Percentiles rank a stretch among this genome's conserved stretches.
These are phyloP conservation scores for Sclerotinia subarctica DNA, from an alignment of 2,329 filamentous ascomycete species.

Conservation along the genomic window DNA sequence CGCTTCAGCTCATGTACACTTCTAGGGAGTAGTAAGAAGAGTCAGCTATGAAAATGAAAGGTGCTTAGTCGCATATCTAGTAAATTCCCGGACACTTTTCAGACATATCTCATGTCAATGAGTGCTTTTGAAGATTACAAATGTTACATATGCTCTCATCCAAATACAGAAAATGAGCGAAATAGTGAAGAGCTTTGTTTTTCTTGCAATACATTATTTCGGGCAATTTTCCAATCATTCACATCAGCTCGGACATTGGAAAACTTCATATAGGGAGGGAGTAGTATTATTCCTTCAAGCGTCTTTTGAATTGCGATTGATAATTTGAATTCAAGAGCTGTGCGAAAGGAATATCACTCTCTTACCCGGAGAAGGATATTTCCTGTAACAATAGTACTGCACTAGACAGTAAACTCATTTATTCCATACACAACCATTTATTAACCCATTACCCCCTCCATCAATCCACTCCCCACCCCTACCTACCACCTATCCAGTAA, in stretches of 20 bases:
- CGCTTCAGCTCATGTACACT: background rate
- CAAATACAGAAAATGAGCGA: no score
- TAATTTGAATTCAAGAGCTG: background rate
- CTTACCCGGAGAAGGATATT: no score
- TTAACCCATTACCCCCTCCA: background rate
- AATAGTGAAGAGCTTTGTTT: background rate
- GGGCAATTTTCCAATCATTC: accelerated
- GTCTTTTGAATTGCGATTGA: background rate
- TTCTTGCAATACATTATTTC: background rate
- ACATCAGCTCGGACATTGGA: background rate
- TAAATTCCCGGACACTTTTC: background rate
- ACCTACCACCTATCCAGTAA: background rate
- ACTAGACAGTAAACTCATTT: no score
- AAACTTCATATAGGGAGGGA: background rate
- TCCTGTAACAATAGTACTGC: background rate
- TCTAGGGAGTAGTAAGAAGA: background rate
- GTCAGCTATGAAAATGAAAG: background rate
- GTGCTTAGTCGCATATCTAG: background rate
- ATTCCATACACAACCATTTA: no score
- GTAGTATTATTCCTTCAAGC: background rate
- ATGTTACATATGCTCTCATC: background rate
- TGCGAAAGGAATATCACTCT: background rate
- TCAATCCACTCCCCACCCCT: no score
- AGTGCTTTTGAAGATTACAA: background rate
- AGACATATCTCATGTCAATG: background rate